Conservation (phyloP, 1,284 basidiomycete genomes). For the Puccinia brachypodii region DNA sequence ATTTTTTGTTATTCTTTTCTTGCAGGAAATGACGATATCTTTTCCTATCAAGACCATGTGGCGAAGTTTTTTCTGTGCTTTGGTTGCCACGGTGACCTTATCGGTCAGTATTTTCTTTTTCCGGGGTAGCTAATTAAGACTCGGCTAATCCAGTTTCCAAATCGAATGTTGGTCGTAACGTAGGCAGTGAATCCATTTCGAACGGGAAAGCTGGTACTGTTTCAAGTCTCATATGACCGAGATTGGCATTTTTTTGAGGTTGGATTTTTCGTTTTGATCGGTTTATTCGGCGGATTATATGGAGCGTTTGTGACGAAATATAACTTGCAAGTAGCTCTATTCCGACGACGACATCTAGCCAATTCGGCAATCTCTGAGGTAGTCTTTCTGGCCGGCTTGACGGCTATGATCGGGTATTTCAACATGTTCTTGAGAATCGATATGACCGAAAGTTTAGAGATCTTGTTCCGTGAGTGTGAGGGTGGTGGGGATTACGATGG, state of each 20-base stretch:
- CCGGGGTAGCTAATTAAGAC: neutral
- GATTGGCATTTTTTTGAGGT: conserved; percentile 99
- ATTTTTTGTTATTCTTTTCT: neutral
- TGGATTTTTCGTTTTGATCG: conserved; percentile 80
- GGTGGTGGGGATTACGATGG: conserved; percentile 87
- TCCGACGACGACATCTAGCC: conserved; percentile 82
- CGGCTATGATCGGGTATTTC: conserved; percentile 87
- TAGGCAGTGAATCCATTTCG: conserved; percentile 97
- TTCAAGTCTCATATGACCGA: conserved; percentile 94
- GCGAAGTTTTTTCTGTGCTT: conserved; percentile 93
- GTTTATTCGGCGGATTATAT: conserved; percentile 94
- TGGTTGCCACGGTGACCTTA: conserved; percentile 92
- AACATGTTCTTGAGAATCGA: conserved; percentile 95
- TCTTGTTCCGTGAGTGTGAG: conserved; percentile 94
- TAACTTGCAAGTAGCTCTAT: conserved; percentile 90
- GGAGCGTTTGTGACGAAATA: conserved; percentile 97
- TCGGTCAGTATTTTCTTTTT: conserved; percentile 65
- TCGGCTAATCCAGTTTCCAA: neutral
- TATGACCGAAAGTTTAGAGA: conserved; percentile 97
- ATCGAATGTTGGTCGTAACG: neutral
- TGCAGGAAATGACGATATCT: conserved; percentile 91
- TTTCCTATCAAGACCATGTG: conserved; percentile 99
- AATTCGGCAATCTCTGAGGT: conserved; percentile 85
- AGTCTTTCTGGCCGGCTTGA: conserved; percentile 78
- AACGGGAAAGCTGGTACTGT: conserved; percentile 95